Base-by-base conservation (phyloP, 1,284 basidiomycete genomes). In the Pascua sp. region DNA sequence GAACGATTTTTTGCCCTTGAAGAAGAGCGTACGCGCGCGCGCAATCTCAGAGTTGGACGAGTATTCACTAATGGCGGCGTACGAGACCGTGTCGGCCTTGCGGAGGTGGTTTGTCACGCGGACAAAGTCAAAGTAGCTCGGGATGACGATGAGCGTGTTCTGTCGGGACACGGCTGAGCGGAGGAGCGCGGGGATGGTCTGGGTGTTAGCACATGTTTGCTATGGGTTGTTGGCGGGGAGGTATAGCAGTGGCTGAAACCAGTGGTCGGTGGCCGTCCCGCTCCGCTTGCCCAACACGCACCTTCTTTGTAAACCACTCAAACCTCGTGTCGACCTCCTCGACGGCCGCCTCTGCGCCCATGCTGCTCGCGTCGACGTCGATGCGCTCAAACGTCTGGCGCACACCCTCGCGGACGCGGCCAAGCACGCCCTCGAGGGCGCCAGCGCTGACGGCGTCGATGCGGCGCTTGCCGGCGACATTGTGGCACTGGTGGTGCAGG, bases 111-210 rank as follows among this genome's bases (percentile, higher is more conserved):
- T 91, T 56, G 91, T 88, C 4, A 99, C 81, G 11, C 91, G 85
- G 52, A 98, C 90, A 76, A 96, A 98, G 78, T 98, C 96, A 71
- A 97, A 96, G 61, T 95, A 98, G 0, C 90, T 93, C 0, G 96
- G 93, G 11, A 99, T 81, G 67, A 98, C 89, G 66, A 98, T 82
- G 55, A 88, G 82, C 0, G 92, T 92, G 71, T 93, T 91, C 42
- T 86, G 81, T 63, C 91, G 89, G 72, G 90, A 87, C 5, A 98
- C 88, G 0, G 95, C 96, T 1, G 93, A 95, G 73, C 91, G 93
- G 49, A 92, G 79, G 12, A 97, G 78, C 8, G 81, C 72, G 3
- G 93, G 90, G 4, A 98, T 80, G 12, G 92, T 80, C 89, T 91
- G 59, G 8, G 18, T 43, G 11, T n/a, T 16, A 55, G 36, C 36